Evolutionary conservation across 148 eudicot species (phyloP).

Genomic region (Camellia japonica): DNA sequence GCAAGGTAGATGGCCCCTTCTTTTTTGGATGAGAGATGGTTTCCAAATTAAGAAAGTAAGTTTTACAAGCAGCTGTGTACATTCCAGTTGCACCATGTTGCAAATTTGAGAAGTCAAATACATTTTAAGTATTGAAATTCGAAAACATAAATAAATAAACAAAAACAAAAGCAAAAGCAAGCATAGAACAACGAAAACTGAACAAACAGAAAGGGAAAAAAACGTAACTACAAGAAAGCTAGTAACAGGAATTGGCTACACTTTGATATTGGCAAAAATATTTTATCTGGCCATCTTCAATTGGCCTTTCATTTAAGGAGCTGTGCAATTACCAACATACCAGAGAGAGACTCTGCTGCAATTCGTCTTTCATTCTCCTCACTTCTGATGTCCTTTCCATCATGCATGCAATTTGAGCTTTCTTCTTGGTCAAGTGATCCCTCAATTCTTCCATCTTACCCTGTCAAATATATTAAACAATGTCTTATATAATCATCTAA

Average conservation of each 20-base stretch:
- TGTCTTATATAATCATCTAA: background rate
- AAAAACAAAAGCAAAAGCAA: background rate
- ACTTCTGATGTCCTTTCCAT: slow-evolving; percentile 58
- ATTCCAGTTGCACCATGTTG: no score
- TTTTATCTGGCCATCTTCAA: background rate
- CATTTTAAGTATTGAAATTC: background rate
- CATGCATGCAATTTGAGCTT: slow-evolving; percentile 54
- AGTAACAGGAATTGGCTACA: background rate
- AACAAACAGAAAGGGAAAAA: background rate
- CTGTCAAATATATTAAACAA: slow-evolving; percentile 33
- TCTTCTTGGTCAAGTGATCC: slow-evolving; percentile 53
- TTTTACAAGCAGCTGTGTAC: no score
- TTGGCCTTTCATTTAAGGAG: background rate
- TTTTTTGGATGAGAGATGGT: background rate
- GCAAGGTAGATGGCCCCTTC: background rate
- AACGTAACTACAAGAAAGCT: background rate
- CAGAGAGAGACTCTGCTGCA: slow-evolving; percentile 54
- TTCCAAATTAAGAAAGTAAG: no score
- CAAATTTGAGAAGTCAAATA: background rate
- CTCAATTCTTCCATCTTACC: slow-evolving; percentile 48
- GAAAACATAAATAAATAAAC: background rate
- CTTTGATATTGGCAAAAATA: background rate
- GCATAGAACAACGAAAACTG: background rate
- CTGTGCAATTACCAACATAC: slow-evolving; percentile 37
- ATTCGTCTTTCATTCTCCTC: slow-evolving; percentile 55